phyloP scores from a whole-genome alignment of 106 monocot genomes.

The Apostasia shenzhenica region DNA sequence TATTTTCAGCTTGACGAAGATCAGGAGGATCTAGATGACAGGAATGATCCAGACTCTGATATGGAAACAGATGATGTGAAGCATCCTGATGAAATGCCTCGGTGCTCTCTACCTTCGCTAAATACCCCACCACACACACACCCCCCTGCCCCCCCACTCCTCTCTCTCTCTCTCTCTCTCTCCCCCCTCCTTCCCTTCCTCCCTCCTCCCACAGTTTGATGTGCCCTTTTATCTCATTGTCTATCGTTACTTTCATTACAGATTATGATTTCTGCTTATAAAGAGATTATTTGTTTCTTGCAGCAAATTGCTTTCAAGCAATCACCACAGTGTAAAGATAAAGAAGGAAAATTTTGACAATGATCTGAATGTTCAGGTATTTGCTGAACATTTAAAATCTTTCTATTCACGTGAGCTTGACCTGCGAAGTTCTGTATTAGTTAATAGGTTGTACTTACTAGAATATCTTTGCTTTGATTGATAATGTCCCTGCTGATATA shows the following conservation, averaged over 20 bases:
- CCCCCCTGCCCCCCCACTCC: neutral
- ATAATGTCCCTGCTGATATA: too few relatives aligned
- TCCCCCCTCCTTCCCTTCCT: neutral
- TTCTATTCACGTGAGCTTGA: too few relatives aligned
- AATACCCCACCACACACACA: neutral
- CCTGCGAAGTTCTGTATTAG: too few relatives aligned
- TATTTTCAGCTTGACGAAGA: conserved; percentile 57
- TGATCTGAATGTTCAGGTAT: conserved; percentile 7
- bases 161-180: neutral
- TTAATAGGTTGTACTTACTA: too few relatives aligned
- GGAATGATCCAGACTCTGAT: conserved; percentile 60
- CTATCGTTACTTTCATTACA: neutral
- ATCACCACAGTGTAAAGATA: conserved; percentile 1
- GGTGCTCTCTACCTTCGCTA: conserved; percentile 15
- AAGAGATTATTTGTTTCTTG: neutral
- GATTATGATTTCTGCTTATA: neutral
- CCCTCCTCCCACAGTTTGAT: neutral
- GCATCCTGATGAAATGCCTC: conserved; percentile 27
- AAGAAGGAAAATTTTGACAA: conserved; percentile 12
- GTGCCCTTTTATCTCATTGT: neutral
- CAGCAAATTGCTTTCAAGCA: conserved; percentile 5
- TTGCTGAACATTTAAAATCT: neutral
- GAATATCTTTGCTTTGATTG: too few relatives aligned
- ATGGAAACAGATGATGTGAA: conserved; percentile 39
- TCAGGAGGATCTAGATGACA: conserved; percentile 65